These are phyloP conservation scores for Corymbia calophylla DNA, from an alignment of 441 rosid species.

Conservation along the genomic window DNA sequence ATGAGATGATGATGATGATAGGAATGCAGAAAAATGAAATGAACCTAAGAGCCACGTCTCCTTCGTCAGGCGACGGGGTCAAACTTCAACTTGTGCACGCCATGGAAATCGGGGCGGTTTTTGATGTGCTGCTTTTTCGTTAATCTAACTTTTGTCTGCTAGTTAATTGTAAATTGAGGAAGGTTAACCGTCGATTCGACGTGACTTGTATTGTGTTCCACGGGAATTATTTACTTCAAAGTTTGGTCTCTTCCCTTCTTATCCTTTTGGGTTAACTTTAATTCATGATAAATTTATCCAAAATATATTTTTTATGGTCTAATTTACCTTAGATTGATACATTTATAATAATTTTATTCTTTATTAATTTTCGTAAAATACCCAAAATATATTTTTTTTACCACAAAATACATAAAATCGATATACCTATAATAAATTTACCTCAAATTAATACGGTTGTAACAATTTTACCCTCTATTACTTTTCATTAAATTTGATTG, in stretches of 20 bases:
- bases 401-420: no score
- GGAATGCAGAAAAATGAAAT: not conserved
- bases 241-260: rapidly evolving
- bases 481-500: no score
- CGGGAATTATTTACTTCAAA: not conserved
- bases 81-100: not conserved
- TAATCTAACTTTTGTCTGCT: not conserved
- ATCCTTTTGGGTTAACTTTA: no score
- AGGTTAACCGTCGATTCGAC: not conserved
- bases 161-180: not conserved
- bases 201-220: not conserved
- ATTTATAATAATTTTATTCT: no score
- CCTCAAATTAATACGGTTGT: no score
- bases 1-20: not conserved
- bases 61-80: not conserved
- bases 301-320: no score
- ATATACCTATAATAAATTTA: no score
- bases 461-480: no score
- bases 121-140: not conserved
- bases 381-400: no score
- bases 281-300: no score
- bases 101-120: not conserved
- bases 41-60: not conserved
- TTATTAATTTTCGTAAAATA: no score
- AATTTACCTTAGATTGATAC: no score